phyloP scores from a whole-genome alignment of 1,139 yeast species.

The Saccharomyces hybrid region DNA sequence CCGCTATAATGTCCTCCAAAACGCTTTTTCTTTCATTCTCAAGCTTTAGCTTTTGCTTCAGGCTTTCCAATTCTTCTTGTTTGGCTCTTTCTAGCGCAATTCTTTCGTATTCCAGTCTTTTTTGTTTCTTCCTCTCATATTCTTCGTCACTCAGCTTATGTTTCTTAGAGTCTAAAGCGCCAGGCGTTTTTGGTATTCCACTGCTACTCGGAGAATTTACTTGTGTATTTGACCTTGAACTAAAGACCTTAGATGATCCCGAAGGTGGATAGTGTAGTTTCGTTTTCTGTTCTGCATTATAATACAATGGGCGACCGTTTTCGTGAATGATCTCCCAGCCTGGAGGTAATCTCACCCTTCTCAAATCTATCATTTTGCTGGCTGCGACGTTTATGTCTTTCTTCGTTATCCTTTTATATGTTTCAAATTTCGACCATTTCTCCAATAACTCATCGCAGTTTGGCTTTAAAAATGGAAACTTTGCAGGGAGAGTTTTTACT shows the following conservation, averaged over 20 bases:
- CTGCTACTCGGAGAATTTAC: neutral
- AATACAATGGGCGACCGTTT: constrained; percentile 30
- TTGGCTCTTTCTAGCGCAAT: constrained; percentile 22
- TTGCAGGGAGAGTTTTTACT: constrained; percentile 40
- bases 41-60: constrained; percentile 22
- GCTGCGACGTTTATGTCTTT: constrained; percentile 20
- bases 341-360: constrained; percentile 29
- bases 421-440: constrained; percentile 68
- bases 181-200: neutral
- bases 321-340: constrained; percentile 32
- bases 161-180: neutral
- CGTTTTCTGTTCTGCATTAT: constrained; percentile 26
- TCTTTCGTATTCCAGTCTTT: constrained; percentile 20
- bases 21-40: constrained; percentile 25
- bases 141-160: constrained; percentile 14
- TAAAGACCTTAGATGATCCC: constrained; percentile 17
- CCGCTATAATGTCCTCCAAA: constrained; percentile 37
- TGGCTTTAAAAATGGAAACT: constrained; percentile 33
- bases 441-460: constrained; percentile 44
- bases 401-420: constrained; percentile 65
- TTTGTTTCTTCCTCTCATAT: constrained; percentile 18
- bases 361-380: constrained; percentile 19
- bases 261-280: constrained; percentile 27
- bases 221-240: constrained; percentile 2
- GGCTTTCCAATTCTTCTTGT: constrained; percentile 26